Percentiles rank a stretch among this genome's conserved stretches.
These are phyloP conservation scores for Neoboletus subvelutipes DNA, from an alignment of 768 basidiomycete species.

Conservation along the genomic window DNA sequence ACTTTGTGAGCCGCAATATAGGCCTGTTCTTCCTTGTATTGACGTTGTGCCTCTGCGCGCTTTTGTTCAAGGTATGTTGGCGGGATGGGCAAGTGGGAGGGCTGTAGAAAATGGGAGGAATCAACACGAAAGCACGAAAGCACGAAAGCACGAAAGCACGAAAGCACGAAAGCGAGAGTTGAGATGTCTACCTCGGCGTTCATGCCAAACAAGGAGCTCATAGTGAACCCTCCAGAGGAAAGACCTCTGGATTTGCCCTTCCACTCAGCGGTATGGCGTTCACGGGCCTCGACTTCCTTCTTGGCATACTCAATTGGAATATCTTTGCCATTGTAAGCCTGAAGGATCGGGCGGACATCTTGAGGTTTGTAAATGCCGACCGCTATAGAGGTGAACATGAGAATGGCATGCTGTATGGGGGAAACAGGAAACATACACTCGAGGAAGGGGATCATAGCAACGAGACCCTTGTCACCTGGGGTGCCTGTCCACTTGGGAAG, in stretches of 20 bases:
- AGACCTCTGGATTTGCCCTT: conserved; percentile 44
- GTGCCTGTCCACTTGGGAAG: conserved; percentile 87
- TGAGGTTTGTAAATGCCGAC: conserved; percentile 86
- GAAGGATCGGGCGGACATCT: conserved; percentile 86
- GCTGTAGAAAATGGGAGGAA: conserved; percentile 2
- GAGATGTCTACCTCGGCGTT: conserved; percentile 29
- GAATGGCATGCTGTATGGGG: not conserved
- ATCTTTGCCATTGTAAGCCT: conserved; percentile 84
- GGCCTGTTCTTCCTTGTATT: conserved; percentile 53
- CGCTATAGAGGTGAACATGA: conserved; percentile 45
- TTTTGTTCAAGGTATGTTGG: conserved; percentile 55
- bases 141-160: not conserved
- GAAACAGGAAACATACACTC: conserved; percentile 59
- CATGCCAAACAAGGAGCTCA: conserved; percentile 45
- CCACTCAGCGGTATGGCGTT: conserved; percentile 80
- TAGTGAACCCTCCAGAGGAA: conserved; percentile 41
- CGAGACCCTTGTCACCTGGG: conserved; percentile 68
- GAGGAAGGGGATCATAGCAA: conserved; percentile 96
- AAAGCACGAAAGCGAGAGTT: not conserved
- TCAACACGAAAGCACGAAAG: not conserved
- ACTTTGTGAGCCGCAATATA: conserved; percentile 51
- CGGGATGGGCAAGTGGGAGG: conserved; percentile 35
- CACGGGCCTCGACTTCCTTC: conserved; percentile 82
- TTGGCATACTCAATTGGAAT: conserved; percentile 88
- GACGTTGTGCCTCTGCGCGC: conserved; percentile 48